These are phyloP conservation scores for Sarocladium oryzae DNA, from an alignment of 2,329 filamentous ascomycete genomes.

Conservation along the genomic window DNA sequence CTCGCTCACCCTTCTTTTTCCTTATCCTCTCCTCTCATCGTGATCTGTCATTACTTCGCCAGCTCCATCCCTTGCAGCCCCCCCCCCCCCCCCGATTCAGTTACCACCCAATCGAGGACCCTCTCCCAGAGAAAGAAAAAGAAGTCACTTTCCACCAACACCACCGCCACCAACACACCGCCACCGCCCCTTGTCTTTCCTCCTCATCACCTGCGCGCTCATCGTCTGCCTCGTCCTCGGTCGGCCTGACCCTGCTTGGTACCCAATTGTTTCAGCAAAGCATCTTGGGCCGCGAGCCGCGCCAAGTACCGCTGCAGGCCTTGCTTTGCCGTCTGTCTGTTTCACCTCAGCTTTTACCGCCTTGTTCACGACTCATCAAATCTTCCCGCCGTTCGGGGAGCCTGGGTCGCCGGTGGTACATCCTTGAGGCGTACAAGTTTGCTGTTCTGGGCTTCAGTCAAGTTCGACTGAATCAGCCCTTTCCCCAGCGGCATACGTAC, in stretches of 20 bases:
- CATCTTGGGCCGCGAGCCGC: background rate
- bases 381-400: background rate
- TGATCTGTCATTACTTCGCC: background rate
- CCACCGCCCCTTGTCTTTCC: background rate
- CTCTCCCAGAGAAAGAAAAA: background rate
- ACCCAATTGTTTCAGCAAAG: background rate
- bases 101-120: background rate
- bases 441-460: background rate
- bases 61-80: conserved; percentile 1
- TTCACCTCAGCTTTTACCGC: conserved; percentile 5
- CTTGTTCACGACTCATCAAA: background rate
- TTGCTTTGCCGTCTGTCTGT: background rate
- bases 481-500: background rate
- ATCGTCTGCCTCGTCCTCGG: background rate
- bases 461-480: background rate
- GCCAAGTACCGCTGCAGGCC: background rate
- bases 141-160: too few species aligned
- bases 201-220: background rate
- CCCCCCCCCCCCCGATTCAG: background rate
- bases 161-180: too few species aligned
- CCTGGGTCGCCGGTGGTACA: background rate
- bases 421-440: background rate
- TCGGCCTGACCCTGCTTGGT: too few species aligned
- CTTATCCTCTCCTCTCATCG: background rate
- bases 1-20: too few species aligned